phyloP scores from a whole-genome alignment of 2,329 filamentous ascomycete species.

The Sordariomycetes sp. region DNA sequence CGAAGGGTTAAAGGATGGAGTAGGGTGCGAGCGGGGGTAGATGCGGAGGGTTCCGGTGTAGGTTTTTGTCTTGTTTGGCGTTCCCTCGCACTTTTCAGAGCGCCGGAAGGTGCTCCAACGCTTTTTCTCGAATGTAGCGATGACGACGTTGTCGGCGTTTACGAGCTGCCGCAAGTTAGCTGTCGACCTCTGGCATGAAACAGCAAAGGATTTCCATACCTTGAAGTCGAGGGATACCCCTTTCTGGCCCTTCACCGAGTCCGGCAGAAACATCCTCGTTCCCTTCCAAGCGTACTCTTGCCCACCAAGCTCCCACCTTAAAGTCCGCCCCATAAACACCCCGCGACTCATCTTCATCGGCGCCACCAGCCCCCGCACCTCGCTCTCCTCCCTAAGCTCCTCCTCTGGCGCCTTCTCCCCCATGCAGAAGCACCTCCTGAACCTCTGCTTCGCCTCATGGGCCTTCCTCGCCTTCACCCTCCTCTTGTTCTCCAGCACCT shows the following conservation, averaged over 20 bases:
- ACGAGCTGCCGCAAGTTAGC: background rate
- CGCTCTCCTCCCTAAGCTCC: background rate
- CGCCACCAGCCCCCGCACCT: background rate
- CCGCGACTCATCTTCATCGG: background rate
- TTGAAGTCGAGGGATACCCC: conserved; percentile 1
- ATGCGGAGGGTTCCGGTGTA: background rate
- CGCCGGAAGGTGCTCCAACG: background rate
- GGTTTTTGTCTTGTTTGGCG: conserved; percentile 1
- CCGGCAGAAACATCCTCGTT: background rate
- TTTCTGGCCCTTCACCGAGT: background rate
- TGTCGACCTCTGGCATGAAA: too few species aligned
- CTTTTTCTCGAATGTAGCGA: conserved; percentile 1
- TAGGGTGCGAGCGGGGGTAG: background rate
- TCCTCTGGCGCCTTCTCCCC: background rate
- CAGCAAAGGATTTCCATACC: background rate
- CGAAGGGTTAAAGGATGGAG: too few species aligned
- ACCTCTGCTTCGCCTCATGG: background rate
- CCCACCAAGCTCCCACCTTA: background rate
- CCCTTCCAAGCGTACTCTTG: conserved; percentile 1
- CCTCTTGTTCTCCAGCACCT: conserved; percentile 8
- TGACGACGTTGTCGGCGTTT: background rate
- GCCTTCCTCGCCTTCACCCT: background rate
- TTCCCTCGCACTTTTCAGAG: background rate
- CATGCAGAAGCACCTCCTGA: background rate
- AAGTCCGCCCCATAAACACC: background rate